Conservation (phyloP, 1,284 basidiomycete genomes). For the Tetrapyrgos nigripes region DNA sequence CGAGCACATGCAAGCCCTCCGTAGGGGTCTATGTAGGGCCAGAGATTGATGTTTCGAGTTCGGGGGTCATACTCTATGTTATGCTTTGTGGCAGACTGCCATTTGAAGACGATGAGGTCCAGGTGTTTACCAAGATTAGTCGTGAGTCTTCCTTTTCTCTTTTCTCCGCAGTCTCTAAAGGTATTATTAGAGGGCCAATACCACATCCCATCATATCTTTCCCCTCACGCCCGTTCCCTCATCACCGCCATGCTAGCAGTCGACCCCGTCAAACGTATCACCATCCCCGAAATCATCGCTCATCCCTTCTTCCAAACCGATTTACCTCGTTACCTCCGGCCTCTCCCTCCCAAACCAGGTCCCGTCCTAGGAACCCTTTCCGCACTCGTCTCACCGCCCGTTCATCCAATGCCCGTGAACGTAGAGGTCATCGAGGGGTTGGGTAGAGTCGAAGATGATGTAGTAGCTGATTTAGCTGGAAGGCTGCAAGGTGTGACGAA, state of each 20-base stretch:
- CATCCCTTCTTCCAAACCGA: slow-evolving; percentile 90
- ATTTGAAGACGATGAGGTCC: slow-evolving; percentile 96
- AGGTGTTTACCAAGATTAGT: slow-evolving; percentile 91
- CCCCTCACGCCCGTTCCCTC: slow-evolving; percentile 77
- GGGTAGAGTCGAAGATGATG: slow-evolving; percentile 89
- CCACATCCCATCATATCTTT: slow-evolving; percentile 81
- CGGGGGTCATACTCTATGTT: slow-evolving; percentile 94
- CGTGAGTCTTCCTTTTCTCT: slow-evolving; percentile 51
- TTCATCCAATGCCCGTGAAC: slow-evolving; percentile 67
- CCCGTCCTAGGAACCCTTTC: too few relatives aligned
- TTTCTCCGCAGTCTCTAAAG: neutral
- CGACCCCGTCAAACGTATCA: slow-evolving; percentile 91
- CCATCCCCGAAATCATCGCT: slow-evolving; percentile 87
- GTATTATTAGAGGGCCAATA: slow-evolving; percentile 76
- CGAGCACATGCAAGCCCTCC: slow-evolving; percentile 90
- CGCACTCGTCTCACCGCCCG: slow-evolving; percentile 68
- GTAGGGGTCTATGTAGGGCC: slow-evolving; percentile 91
- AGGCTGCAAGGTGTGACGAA: slow-evolving; percentile 81
- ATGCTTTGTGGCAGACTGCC: slow-evolving; percentile 93
- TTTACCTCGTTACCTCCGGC: slow-evolving; percentile 87
- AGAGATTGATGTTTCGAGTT: slow-evolving; percentile 98
- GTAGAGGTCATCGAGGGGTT: too few relatives aligned
- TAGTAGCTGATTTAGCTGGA: slow-evolving; percentile 83
- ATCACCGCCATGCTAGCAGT: slow-evolving; percentile 84
- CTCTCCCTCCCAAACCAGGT: slow-evolving; percentile 82